These are phyloP conservation scores for Aspergillus saccharolyticus DNA, from an alignment of 495 filamentous ascomycete genomes.

Conservation along the genomic window DNA sequence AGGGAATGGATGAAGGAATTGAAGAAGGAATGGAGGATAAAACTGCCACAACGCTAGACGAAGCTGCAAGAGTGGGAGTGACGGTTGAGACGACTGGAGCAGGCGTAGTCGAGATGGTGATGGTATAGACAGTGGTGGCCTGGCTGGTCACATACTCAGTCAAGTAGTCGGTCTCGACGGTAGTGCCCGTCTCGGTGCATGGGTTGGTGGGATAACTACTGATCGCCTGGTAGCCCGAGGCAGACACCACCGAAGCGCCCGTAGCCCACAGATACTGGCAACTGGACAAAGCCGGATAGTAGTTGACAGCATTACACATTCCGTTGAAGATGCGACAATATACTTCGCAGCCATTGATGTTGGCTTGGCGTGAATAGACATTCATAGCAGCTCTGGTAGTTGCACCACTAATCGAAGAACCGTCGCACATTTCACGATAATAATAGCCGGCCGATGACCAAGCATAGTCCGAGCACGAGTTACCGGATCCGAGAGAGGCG, in stretches of 20 bases:
- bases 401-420: neutral
- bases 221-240: slow-evolving; percentile 1
- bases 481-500: neutral
- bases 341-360: neutral
- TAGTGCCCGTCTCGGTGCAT: neutral
- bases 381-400: neutral
- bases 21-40: neutral
- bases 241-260: neutral
- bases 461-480: neutral
- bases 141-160: neutral
- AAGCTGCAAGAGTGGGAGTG: neutral
- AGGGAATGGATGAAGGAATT: neutral
- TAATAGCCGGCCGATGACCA: neutral
- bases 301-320: slow-evolving; percentile 3
- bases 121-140: neutral
- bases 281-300: neutral
- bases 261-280: neutral
- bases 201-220: neutral
- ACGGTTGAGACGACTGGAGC: neutral
- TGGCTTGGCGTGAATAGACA: neutral
- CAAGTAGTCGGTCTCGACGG: neutral
- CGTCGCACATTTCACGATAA: neutral
- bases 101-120: neutral
- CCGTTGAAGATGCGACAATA: slow-evolving; percentile 2
- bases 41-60: neutral